phyloP scores from a whole-genome alignment of 2,329 filamentous ascomycete genomes.

The Byssothecium circinans region DNA sequence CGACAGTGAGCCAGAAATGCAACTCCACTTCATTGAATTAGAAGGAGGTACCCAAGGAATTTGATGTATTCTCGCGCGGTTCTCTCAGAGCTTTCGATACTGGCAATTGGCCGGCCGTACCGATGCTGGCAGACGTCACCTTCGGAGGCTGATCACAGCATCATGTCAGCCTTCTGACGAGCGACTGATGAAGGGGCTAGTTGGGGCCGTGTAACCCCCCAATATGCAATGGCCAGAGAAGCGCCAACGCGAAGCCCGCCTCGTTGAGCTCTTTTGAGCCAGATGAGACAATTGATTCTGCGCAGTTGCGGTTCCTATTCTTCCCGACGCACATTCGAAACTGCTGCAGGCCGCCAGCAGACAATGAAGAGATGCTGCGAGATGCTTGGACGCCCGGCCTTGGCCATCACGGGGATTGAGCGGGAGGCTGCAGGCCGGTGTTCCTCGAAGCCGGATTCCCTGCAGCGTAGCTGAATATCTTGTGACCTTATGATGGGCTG shows the following conservation, averaged over 20 bases:
- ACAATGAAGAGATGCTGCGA: slow-evolving; percentile 23
- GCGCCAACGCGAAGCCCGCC: slow-evolving; percentile 22
- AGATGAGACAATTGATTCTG: slow-evolving; percentile 35
- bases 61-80: background rate
- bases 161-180: slow-evolving; percentile 26
- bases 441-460: slow-evolving; percentile 34
- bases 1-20: slow-evolving; percentile 1
- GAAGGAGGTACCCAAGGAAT: background rate
- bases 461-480: slow-evolving; percentile 30
- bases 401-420: slow-evolving; percentile 33
- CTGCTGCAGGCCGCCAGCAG: slow-evolving; percentile 41
- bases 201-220: slow-evolving; percentile 32
- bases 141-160: slow-evolving; percentile 24
- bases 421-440: slow-evolving; percentile 43
- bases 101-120: slow-evolving; percentile 28
- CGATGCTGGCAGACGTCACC: slow-evolving; percentile 31
- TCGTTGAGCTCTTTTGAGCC: slow-evolving; percentile 20
- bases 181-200: slow-evolving; percentile 27
- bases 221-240: slow-evolving; percentile 22
- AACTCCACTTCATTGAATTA: slow-evolving; percentile 1
- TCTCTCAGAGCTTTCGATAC: slow-evolving; percentile 8
- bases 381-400: slow-evolving; percentile 31
- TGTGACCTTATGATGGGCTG: slow-evolving; percentile 34
- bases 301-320: slow-evolving; percentile 27
- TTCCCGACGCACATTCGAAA: slow-evolving; percentile 32